These are phyloP conservation scores for Coprinellus aureogranulatus DNA, from an alignment of 768 basidiomycete species.

Conservation along the genomic window DNA sequence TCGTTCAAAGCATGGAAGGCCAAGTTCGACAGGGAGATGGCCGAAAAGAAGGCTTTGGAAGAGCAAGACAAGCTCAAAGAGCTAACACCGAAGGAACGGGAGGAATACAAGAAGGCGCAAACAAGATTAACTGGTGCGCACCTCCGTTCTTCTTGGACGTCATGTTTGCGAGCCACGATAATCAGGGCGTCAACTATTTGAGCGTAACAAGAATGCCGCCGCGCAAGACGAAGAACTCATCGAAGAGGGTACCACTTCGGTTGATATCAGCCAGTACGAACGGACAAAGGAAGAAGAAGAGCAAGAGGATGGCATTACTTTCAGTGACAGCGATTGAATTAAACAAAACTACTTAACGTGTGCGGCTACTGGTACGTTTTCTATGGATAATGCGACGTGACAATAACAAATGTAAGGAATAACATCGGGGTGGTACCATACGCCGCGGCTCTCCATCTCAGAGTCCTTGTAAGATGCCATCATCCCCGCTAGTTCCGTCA, in stretches of 20 bases:
- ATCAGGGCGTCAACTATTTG: conserved; percentile 89
- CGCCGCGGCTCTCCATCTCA: conserved; percentile 24
- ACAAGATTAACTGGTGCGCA: conserved; percentile 67
- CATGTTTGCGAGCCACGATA: background rate
- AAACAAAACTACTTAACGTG: background rate
- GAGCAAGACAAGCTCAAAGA: conserved; percentile 75
- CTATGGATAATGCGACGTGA: background rate
- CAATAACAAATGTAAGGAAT: background rate
- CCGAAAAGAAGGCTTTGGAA: conserved; percentile 55
- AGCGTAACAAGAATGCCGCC: conserved; percentile 72
- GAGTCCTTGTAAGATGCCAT: conserved; percentile 60
- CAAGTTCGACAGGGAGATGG: conserved; percentile 73
- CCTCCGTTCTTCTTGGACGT: background rate
- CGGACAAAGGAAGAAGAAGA: conserved; percentile 61
- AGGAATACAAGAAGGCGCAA: conserved; percentile 68
- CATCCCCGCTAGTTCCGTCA: conserved; percentile 51
- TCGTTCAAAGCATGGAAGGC: conserved; percentile 80
- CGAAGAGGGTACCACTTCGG: conserved; percentile 84
- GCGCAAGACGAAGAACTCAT: conserved; percentile 63
- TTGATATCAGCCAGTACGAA: conserved; percentile 89
- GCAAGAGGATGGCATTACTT: conserved; percentile 66
- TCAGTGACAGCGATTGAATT: conserved; percentile 83
- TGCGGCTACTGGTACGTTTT: conserved; percentile 1
- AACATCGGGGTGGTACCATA: background rate
- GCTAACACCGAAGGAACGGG: conserved; percentile 75